These are phyloP conservation scores for Cercospora sp. DNA, from an alignment of 2,329 filamentous ascomycete genomes.

Conservation along the genomic window DNA sequence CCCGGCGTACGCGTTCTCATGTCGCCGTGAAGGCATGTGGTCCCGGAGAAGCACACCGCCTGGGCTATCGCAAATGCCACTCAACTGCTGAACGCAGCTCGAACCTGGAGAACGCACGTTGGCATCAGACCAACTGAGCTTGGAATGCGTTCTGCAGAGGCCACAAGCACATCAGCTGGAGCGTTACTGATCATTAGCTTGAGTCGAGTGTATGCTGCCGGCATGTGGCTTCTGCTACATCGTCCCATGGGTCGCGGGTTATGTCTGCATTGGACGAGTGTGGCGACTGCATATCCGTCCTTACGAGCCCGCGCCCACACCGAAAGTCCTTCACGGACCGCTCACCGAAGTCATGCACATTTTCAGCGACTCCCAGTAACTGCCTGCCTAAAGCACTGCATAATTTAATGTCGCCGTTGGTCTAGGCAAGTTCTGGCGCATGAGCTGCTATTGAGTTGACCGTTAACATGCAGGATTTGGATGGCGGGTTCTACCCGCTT, in stretches of 20 bases:
- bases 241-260: not conserved
- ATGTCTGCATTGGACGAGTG: not conserved
- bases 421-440: not conserved
- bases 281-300: not conserved
- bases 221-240: not conserved
- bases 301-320: not conserved
- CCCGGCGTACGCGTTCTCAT: not conserved
- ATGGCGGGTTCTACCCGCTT: not conserved
- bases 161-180: not conserved
- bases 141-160: not conserved
- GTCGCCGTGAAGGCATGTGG: not conserved
- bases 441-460: not conserved
- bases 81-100: not conserved
- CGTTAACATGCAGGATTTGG: not conserved
- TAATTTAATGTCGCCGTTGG: not conserved
- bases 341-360: not conserved
- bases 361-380: not conserved
- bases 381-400: not conserved
- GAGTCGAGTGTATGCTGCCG: not conserved
- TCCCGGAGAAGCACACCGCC: not conserved
- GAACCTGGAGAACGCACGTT: not conserved
- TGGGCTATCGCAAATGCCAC: not conserved
- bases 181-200: not conserved
- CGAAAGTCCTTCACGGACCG: not conserved
- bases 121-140: not conserved